Base-by-base conservation (phyloP, 139 green algal species). In the Pseudopediastrum boryanum region DNA sequence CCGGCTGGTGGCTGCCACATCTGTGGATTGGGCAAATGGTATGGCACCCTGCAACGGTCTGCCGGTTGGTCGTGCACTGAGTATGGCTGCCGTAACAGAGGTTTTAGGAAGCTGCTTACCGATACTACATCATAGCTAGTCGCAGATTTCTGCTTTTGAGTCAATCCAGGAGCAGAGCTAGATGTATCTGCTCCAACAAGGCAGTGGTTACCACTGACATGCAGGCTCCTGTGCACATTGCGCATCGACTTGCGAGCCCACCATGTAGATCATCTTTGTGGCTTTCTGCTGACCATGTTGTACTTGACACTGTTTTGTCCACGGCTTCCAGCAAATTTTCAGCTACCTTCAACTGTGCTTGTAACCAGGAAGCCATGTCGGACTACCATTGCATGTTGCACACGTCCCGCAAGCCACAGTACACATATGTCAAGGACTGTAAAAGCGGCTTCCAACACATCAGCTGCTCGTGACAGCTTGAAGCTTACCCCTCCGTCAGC, bases 251-350 rank as follows among this genome's bases (percentile, higher is more conserved):
- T 21, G 61, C n/a, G 16, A 42, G 12, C 54, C 25, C 54, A 31
- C 29, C 16, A 42, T 10, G 7, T 35, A 35, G 12, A 43, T 35
- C 16, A 42, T 42, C n/a, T 9, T 5, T 25, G 61, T 21, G 19
- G 61, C 61, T 66, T 13, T 66, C 56, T 25, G 59, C 27, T 12
- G 59, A 31, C 25, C 33, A 62, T 2, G 80, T 75, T 0, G 69
- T 72, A 23, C 85, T 81, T 6, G 88, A 80, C 13, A 87, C 90
- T 12, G 83, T 94, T n/a, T 85, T 69, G 48, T 94, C 90, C 33
- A 94, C 90, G 0, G 85, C 80, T 3, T 94, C 85, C 25, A 94
- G 80, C 29, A 94, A 48, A 19, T 79, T 84, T 61, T 94, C 90
- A 0, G 90, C 90, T 8, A 61, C 82, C 51, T 84, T 82, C 27